A percentile compares a stretch with the other conserved stretches of the same genome.
Evolutionary conservation across 2,329 filamentous ascomycete genomes (phyloP).

Genomic region (Ophiostoma pallidulum): DNA sequence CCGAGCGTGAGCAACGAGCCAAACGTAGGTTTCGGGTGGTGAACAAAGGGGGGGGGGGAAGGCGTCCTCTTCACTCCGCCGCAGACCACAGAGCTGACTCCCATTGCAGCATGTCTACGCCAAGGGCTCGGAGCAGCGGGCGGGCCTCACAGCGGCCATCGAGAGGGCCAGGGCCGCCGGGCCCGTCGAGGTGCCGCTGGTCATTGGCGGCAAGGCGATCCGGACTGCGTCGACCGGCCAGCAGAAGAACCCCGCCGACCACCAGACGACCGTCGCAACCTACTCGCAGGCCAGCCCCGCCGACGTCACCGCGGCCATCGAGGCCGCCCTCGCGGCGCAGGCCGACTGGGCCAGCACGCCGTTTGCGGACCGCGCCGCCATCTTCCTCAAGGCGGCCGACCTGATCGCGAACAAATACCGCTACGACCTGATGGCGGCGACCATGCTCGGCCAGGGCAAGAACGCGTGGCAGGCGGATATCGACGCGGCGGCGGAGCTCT

Average conservation of each 20-base stretch:
- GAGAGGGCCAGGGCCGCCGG: conserved; percentile 57
- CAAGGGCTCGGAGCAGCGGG: conserved; percentile 71
- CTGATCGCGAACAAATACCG: conserved; percentile 86
- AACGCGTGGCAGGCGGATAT: conserved; percentile 99
- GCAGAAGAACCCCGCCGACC: conserved; percentile 77
- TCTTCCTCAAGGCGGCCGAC: conserved; percentile 95
- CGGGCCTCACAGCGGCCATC: conserved; percentile 65
- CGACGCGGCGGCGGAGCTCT: conserved; percentile 83
- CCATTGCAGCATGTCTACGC: conserved; percentile 68
- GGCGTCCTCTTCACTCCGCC: too few relatives aligned
- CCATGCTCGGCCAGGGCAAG: conserved; percentile 95
- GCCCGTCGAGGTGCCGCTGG: conserved; percentile 69
- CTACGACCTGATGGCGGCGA: conserved; percentile 92
- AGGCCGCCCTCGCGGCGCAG: conserved; percentile 77
- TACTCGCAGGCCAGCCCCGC: conserved; percentile 73
- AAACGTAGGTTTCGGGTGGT: conserved; percentile 69
- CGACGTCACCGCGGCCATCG: conserved; percentile 72
- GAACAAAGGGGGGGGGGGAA: too few relatives aligned
- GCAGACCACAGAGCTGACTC: not conserved
- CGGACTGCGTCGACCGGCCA: conserved; percentile 55
- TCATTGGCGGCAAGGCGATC: conserved; percentile 75
- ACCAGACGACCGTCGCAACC: conserved; percentile 64
- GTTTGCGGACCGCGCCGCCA: conserved; percentile 80
- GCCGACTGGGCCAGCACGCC: conserved; percentile 75
- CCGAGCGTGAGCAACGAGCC: conserved; percentile 85